A percentile compares a stretch with the other conserved stretches of the same genome.
Conservation (phyloP, 2,329 filamentous ascomycete species). For the Lachnellula arida region DNA sequence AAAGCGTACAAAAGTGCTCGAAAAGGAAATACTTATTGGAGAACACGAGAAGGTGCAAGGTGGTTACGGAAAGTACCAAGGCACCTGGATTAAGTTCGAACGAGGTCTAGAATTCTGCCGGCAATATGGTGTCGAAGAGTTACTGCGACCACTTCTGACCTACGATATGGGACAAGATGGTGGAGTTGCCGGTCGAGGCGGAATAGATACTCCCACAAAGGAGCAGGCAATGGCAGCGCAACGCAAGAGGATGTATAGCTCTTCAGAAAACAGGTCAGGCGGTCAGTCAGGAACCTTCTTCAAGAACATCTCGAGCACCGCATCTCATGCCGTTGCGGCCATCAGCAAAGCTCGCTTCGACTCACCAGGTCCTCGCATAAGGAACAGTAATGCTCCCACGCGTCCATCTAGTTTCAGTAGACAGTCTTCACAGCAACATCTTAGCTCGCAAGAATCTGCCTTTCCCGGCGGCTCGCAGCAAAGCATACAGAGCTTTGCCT, state of each 20-base stretch:
- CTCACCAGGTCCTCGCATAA: constrained; percentile 68
- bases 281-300: constrained; percentile 84
- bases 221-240: constrained; percentile 97
- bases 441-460: constrained; percentile 57
- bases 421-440: constrained; percentile 64
- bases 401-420: constrained; percentile 66
- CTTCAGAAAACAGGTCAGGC: constrained; percentile 62
- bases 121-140: constrained; percentile 70
- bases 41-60: constrained; percentile 98
- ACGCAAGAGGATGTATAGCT: constrained; percentile 86
- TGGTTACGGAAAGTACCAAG: constrained; percentile 98
- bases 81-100: constrained; percentile 95
- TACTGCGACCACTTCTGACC: constrained; percentile 68
- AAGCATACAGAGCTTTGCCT: constrained; percentile 66
- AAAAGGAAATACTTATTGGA: constrained; percentile 94
- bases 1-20: constrained; percentile 93
- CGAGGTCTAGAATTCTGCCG: constrained; percentile 89
- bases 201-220: constrained; percentile 92
- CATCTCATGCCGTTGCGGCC: constrained; percentile 87
- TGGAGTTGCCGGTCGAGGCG: constrained; percentile 63
- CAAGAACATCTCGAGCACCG: constrained; percentile 91
- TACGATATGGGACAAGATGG: constrained; percentile 79
- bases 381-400: constrained; percentile 55
- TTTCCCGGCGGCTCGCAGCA: constrained; percentile 76
- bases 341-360: constrained; percentile 96